These are phyloP conservation scores for Fusarium staphyleae DNA, from an alignment of 2,329 filamentous ascomycete species.

Conservation along the genomic window DNA sequence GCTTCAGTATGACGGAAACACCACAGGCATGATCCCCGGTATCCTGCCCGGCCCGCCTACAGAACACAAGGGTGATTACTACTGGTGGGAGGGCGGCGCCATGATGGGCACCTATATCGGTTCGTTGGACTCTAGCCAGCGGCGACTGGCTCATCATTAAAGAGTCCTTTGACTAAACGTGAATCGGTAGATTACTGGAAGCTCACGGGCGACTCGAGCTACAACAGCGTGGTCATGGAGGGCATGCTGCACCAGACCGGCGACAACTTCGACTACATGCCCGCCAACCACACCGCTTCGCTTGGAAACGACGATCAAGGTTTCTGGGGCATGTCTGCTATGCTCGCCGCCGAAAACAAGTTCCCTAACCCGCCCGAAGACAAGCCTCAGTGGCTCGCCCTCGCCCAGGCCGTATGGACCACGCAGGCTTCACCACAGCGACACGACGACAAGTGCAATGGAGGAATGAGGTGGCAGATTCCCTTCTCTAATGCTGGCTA, in stretches of 20 bases:
- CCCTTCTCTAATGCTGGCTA: slow-evolving; percentile 77
- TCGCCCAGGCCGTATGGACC: slow-evolving; percentile 75
- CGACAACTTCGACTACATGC: slow-evolving; percentile 65
- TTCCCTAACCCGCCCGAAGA: slow-evolving; percentile 65
- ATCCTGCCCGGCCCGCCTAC: slow-evolving; percentile 64
- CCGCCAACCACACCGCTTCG: slow-evolving; percentile 63
- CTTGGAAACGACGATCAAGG: slow-evolving; percentile 75
- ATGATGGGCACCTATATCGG: slow-evolving; percentile 72
- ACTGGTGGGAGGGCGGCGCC: slow-evolving; percentile 78
- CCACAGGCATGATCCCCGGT: slow-evolving; percentile 60
- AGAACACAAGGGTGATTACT: slow-evolving; percentile 60
- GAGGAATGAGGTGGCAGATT: slow-evolving; percentile 81
- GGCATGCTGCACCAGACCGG: slow-evolving; percentile 67
- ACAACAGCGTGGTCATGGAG: slow-evolving; percentile 65
- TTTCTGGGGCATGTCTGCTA: slow-evolving; percentile 73
- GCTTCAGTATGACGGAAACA: slow-evolving; percentile 59
- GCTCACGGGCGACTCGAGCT: slow-evolving; percentile 68
- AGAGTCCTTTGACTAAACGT: neutral
- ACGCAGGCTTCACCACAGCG: slow-evolving; percentile 66
- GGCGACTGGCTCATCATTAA: no score
- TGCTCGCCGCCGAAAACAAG: slow-evolving; percentile 70
- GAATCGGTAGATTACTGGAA: slow-evolving; percentile 65
- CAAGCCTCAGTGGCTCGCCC: slow-evolving; percentile 66
- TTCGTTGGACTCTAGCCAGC: slow-evolving; percentile 2
- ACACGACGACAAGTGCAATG: slow-evolving; percentile 69